phyloP scores from a whole-genome alignment of 2,329 filamentous ascomycete species.

The Alternaria infectoria region DNA sequence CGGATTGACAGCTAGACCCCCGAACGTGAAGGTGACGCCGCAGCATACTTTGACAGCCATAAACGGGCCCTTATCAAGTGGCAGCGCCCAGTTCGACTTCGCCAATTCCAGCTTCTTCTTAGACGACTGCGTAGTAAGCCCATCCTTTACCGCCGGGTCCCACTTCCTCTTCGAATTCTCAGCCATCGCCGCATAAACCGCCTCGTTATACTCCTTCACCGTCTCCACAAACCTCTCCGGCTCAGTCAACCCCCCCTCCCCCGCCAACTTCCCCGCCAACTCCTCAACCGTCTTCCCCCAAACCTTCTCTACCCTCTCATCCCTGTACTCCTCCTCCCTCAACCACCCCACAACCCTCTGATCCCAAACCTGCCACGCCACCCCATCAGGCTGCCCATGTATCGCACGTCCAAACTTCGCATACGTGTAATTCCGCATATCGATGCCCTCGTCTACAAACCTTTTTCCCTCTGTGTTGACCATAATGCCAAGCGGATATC shows the following conservation, averaged over 20 bases:
- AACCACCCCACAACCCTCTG: slow-evolving; percentile 59
- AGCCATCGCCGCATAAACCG: slow-evolving; percentile 56
- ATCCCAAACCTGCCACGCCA: slow-evolving; percentile 72
- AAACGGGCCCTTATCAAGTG: slow-evolving; percentile 64
- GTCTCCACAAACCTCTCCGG: slow-evolving; percentile 58
- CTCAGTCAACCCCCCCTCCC: slow-evolving; percentile 55
- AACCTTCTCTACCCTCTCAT: slow-evolving; percentile 63
- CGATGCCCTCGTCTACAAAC: slow-evolving; percentile 71
- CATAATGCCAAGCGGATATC: slow-evolving; percentile 71
- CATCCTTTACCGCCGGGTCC: slow-evolving; percentile 67
- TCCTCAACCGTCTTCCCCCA: slow-evolving; percentile 60
- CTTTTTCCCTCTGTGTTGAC: slow-evolving; percentile 64
- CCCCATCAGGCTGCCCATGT: slow-evolving; percentile 62
- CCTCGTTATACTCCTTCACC: slow-evolving; percentile 63
- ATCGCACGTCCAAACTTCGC: slow-evolving; percentile 70
- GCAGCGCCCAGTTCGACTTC: slow-evolving; percentile 72
- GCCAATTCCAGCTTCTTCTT: slow-evolving; percentile 53
- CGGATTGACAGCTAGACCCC: slow-evolving; percentile 64
- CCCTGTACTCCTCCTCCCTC: slow-evolving; percentile 66
- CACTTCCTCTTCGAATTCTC: slow-evolving; percentile 58
- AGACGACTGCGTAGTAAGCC: slow-evolving; percentile 65
- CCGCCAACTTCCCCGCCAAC: slow-evolving; percentile 59
- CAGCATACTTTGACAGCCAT: slow-evolving; percentile 69
- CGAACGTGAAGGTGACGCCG: slow-evolving; percentile 73
- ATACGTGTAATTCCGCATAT: slow-evolving; percentile 72